Evolutionary conservation across 2,329 filamentous ascomycete species (phyloP), one percentile per base, ranked within the genome.

Genomic region (Neospermospora avenae): DNA sequence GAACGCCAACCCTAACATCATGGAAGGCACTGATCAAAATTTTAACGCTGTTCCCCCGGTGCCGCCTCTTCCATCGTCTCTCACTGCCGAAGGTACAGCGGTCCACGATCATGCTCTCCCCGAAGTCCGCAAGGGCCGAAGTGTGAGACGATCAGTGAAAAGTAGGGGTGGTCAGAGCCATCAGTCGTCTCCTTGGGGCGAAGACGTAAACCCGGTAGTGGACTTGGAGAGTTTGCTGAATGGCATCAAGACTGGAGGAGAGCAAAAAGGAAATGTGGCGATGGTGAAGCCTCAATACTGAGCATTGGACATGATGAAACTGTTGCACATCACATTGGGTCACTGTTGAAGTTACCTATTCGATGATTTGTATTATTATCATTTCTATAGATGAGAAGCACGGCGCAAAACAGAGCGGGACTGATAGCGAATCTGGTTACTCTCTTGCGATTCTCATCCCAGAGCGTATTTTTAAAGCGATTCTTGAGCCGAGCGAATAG

Each of bases 161-260:
- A 64, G 55, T 42, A 42, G 60, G 49, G 61, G 62, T 16, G 61
- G 58, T 7, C 58, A 59, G 18, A 65, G 53, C 31, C 64, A 62
- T 35, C 57, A 61, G 39, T 56, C 59, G n/a, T 64, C 64, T 16
- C 35, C 60, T 5, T 70, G 69, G 68, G 69, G 64, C 0, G 68
- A 68, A 24, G 66, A 68, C 18, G 49, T 41, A 31, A 55, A 34
- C 8, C 53, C 63, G 1, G 53, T 58, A 3, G 55, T 68, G 18
- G 68, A 72, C 63, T 58, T 73, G 35, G 66, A 72, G 61, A 67
- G 60, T 49, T 53, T 73, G 18, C 57, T 73, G 7, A 69, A 70
- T 34, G 65, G 68, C 0, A 73, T 73, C 59, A 69, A 73, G 28
- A 51, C 60, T 35, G 64, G 61, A 6, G 64, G 58, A 20, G 59